Base-by-base conservation (phyloP, 345 rosid species). In the Zanthoxylum bungeanum region DNA sequence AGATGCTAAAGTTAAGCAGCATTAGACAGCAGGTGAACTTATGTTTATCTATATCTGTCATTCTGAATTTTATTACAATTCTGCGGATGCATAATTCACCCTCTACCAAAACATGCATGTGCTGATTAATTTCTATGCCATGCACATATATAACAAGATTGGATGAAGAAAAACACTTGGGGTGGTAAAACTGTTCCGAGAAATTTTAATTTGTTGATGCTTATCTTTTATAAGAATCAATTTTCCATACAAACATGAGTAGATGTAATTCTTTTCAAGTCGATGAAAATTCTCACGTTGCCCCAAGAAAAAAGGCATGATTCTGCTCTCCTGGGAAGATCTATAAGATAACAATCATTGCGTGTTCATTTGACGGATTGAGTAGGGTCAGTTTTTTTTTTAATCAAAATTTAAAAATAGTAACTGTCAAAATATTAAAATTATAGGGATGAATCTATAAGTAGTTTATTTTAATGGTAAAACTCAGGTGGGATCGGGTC, bases 1-100 rank as follows among this genome's bases (percentile, higher is more conserved):
- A 89, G 90, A 81, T 71, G 85, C 74, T 83, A 57, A 78, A 69
- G 9, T 47, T 28, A 39, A 59, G 51, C 3, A 10, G 33, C 9
- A 70, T 21, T 44, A 50, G 44, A 30, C 17, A 56, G 42, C 57
- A 46, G 64, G 21, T 22, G 10, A 53, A 55, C n/a, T 9, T 22
- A 22, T n/a, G 16, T 36, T 30, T 36, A 34, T 47, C 33, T 21
- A 3, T 31, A 1, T 16, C 19, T 7, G 24, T 46, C 28, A n/a
- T 59, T 16, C 31, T 21, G 40, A 47, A n/a, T n/a, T 37, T 7
- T 31, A 40, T 11, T 28, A 27, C 16, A 3, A 3, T 44, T 56
- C 46, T 11, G 10, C 12, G 2, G 46, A 40, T 0, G 16, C 12
- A 40, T 40, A 40, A 5, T 66, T 21, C 8, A 19, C 16, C 70